A percentile compares a stretch with the other conserved stretches of the same genome.
These are phyloP conservation scores for Ganoderma sinense DNA, from an alignment of 1,284 basidiomycete genomes.

Conservation along the genomic window DNA sequence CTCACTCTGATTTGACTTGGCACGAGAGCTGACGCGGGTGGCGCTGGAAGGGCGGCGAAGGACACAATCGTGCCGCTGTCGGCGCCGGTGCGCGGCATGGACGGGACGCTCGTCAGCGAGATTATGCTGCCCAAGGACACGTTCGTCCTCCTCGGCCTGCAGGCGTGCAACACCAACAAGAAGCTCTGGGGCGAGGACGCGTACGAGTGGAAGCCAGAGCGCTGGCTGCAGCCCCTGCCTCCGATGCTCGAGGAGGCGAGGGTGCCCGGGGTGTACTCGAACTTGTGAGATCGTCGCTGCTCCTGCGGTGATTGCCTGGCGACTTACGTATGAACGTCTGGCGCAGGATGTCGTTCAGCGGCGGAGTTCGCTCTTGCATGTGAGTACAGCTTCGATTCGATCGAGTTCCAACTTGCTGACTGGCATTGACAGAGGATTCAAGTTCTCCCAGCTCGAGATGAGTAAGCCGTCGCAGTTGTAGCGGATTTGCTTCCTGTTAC, in stretches of 20 bases:
- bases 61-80: constrained; percentile 34
- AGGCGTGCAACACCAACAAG: constrained; percentile 25
- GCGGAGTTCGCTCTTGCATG: constrained; percentile 21
- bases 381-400: not conserved
- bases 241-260: constrained; percentile 19
- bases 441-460: constrained; percentile 32
- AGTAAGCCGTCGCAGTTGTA: constrained; percentile 17
- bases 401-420: not conserved
- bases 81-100: constrained; percentile 28
- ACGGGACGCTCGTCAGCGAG: constrained; percentile 3
- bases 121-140: constrained; percentile 11
- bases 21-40: not conserved
- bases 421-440: constrained; percentile 19
- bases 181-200: constrained; percentile 33
- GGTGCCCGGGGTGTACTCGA: constrained; percentile 30
- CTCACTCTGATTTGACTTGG: not conserved
- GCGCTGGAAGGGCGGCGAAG: constrained; percentile 26
- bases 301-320: not conserved
- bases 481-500: too few species aligned
- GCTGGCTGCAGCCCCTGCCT: constrained; percentile 29
- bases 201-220: constrained; percentile 34
- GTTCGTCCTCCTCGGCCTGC: constrained; percentile 9
- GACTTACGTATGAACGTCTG: not conserved
- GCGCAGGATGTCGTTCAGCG: constrained; percentile 26
- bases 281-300: constrained; percentile 22